phyloP scores from a whole-genome alignment of 768 basidiomycete genomes.

The Pisolithus sp. region DNA sequence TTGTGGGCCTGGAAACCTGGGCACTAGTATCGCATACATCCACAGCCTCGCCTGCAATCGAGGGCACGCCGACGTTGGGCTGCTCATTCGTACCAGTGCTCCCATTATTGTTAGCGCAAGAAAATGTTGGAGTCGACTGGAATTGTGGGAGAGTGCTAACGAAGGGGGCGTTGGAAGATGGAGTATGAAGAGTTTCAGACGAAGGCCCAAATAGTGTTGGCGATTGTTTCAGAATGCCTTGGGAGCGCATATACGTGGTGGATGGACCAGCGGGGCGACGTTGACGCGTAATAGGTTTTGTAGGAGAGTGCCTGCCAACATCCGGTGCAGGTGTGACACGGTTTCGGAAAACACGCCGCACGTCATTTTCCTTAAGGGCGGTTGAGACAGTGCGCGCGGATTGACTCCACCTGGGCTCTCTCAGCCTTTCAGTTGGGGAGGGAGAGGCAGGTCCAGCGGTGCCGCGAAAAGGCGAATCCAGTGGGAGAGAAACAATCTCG shows the following conservation, averaged over 20 bases:
- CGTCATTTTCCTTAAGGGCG: slow-evolving; percentile 13
- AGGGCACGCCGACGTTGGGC: neutral
- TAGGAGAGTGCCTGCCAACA: slow-evolving; percentile 3
- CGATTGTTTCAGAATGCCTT: slow-evolving; percentile 7
- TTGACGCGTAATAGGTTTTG: slow-evolving; percentile 11
- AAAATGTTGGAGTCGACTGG: slow-evolving; percentile 20
- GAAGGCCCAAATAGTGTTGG: slow-evolving; percentile 3
- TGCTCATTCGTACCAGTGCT: neutral
- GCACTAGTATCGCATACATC: slow-evolving; percentile 3
- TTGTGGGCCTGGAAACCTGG: slow-evolving; percentile 16
- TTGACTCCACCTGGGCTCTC: slow-evolving; percentile 5
- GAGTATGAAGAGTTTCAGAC: slow-evolving; percentile 5
- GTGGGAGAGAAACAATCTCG: slow-evolving; percentile 29
- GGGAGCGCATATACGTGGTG: slow-evolving; percentile 23
- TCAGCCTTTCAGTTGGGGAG: slow-evolving; percentile 28
- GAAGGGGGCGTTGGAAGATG: slow-evolving; percentile 8
- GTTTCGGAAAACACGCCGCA: slow-evolving; percentile 12
- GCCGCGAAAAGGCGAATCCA: slow-evolving; percentile 44
- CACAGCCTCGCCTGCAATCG: neutral
- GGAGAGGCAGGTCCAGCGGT: slow-evolving; percentile 35
- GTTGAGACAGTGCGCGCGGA: slow-evolving; percentile 33
- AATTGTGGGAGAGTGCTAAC: slow-evolving; percentile 17
- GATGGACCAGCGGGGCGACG: slow-evolving; percentile 18
- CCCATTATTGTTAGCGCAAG: slow-evolving; percentile 1
- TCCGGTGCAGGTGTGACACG: slow-evolving; percentile 15